Percentiles rank a stretch among this genome's conserved stretches.
Evolutionary conservation across 1,284 basidiomycete genomes (phyloP).

Genomic region (Heterobasidion occidentale): DNA sequence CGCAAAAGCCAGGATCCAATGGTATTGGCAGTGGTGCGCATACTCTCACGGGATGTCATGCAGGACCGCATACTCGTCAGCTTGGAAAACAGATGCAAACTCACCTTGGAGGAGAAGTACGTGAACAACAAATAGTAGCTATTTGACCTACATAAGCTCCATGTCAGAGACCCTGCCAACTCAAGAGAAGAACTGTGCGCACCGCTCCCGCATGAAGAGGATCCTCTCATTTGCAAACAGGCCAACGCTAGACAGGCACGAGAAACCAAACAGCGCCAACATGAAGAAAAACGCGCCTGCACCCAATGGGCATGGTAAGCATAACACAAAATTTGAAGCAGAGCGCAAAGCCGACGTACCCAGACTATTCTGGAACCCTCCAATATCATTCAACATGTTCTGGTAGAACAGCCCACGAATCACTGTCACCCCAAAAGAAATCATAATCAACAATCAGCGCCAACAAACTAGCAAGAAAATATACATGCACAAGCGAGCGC

Average conservation of each 20-base stretch:
- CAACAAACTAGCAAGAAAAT: background rate
- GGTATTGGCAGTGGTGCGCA: background rate
- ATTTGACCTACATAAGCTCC: conserved; percentile 57
- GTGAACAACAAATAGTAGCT: conserved; percentile 95
- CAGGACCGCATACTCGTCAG: background rate
- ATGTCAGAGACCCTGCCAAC: background rate
- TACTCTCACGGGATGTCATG: background rate
- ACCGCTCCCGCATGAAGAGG: conserved; percentile 95
- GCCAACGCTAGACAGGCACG: conserved; percentile 86
- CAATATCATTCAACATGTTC: conserved; percentile 82
- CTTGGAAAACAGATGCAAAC: too few relatives aligned
- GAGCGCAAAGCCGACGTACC: conserved; percentile 28
- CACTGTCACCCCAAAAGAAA: conserved; percentile 32
- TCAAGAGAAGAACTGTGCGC: conserved; percentile 12
- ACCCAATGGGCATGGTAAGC: background rate
- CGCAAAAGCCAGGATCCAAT: background rate
- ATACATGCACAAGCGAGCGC: conserved; percentile 66
- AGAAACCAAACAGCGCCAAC: conserved; percentile 93
- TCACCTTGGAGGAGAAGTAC: conserved; percentile 91
- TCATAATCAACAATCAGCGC: background rate
- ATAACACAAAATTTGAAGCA: too few relatives aligned
- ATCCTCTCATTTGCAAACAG: conserved; percentile 92
- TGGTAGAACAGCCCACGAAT: conserved; percentile 81
- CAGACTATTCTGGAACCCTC: conserved; percentile 87
- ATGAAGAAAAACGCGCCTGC: conserved; percentile 86